Evolutionary conservation across 176 grass and related monocot species (phyloP).

Genomic region (Zoysia japonica): DNA sequence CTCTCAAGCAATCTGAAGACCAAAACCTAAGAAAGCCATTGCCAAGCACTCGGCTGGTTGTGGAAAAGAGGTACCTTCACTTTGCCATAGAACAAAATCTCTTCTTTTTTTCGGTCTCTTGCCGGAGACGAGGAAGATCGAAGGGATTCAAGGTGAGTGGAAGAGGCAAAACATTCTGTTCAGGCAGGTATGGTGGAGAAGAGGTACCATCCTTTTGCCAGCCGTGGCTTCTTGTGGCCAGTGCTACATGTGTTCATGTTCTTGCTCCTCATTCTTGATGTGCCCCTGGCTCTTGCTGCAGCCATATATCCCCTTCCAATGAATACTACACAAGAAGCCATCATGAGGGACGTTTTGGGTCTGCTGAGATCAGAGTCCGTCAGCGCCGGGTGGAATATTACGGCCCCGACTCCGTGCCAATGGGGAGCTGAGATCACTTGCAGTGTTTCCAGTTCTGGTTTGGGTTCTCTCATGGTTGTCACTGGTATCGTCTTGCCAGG

Average conservation of each 20-base stretch:
- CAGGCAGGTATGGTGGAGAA: background rate
- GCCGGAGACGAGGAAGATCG: background rate
- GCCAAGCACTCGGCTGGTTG: background rate
- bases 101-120: too few species aligned
- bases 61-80: too few species aligned
- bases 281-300: background rate
- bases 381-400: conserved; percentile 26
- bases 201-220: conserved; percentile 11
- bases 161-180: background rate
- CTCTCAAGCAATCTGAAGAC: background rate
- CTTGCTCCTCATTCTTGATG: background rate
- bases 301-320: background rate
- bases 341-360: too few species aligned
- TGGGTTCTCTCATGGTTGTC: conserved; percentile 22
- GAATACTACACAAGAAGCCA: conserved; percentile 14
- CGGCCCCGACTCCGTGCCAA: conserved; percentile 22
- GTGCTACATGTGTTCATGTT: background rate
- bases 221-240: conserved; percentile 29
- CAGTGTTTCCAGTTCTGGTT: background rate
- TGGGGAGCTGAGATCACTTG: conserved; percentile 28
- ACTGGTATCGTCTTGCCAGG: conserved; percentile 32
- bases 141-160: background rate
- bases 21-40: conserved; percentile 34
- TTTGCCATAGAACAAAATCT: too few species aligned
- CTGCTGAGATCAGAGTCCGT: too few species aligned